Conservation (phyloP, 768 basidiomycete genomes). For the Termitomyces sp. region DNA sequence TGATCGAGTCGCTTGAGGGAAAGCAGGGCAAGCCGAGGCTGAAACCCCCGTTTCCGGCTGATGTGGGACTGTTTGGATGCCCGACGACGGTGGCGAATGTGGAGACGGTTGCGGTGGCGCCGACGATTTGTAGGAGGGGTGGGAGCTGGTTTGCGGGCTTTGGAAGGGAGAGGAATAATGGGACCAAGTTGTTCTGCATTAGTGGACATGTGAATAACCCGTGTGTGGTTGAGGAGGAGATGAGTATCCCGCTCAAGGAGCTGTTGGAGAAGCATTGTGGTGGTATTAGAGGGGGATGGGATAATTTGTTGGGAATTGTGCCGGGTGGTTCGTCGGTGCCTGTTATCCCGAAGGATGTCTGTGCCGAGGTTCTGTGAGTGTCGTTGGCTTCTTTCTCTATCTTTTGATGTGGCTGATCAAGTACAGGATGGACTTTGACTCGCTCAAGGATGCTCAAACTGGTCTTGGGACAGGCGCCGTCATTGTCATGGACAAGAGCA, state of each 20-base stretch:
- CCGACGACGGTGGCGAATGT: slow-evolving; percentile 98
- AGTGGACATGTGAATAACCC: slow-evolving; percentile 98
- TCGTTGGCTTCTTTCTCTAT: not conserved
- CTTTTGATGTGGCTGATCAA: slow-evolving; percentile 2
- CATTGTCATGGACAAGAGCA: slow-evolving; percentile 98
- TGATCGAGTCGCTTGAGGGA: slow-evolving; percentile 96
- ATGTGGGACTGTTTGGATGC: slow-evolving; percentile 96
- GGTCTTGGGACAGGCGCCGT: slow-evolving; percentile 98
- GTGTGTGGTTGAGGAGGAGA: slow-evolving; percentile 97
- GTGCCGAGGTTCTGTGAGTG: slow-evolving; percentile 84
- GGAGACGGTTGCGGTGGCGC: slow-evolving; percentile 96
- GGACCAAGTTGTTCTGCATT: slow-evolving; percentile 96
- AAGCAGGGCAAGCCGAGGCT: slow-evolving; percentile 98
- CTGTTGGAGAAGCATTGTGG: slow-evolving; percentile 97
- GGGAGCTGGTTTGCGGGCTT: slow-evolving; percentile 89
- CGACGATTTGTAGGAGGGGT: slow-evolving; percentile 92
- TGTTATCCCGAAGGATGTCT: slow-evolving; percentile 78
- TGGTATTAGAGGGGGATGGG: slow-evolving; percentile 92
- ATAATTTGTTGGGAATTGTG: slow-evolving; percentile 94
- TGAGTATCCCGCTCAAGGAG: slow-evolving; percentile 94
- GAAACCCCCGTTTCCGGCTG: slow-evolving; percentile 98
- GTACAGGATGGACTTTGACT: slow-evolving; percentile 94
- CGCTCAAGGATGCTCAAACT: slow-evolving; percentile 92
- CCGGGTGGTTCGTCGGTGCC: slow-evolving; percentile 96
- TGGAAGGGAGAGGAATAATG: slow-evolving; percentile 88